Evolutionary conservation across 371 early-diverging fungal genomes (phyloP), one percentile per base, ranked within the genome.

Genomic region (Mortierella sp.): DNA sequence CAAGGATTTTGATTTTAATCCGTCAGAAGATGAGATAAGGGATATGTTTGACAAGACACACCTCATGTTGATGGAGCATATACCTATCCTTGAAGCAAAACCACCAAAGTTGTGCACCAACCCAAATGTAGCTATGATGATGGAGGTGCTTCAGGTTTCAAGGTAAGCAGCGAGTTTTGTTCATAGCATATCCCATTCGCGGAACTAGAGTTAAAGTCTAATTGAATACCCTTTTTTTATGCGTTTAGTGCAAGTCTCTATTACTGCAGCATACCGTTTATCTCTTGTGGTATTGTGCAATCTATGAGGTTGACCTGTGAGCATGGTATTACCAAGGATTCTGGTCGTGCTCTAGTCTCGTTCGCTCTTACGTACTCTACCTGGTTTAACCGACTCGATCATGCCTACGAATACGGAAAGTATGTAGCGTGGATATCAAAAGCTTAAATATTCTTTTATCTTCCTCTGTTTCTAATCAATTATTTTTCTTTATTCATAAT

Each of bases 351-450:
- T 8, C 24, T 81, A 21, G 82, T 72, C 1, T 69, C 72, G 7
- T 81, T 81, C 48, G 76, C 76, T 1, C 60, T 81, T 40, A 81
- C 82, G 3, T 65, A 76, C 40, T 66, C 82, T 6, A 76, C 82
- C 0, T 76, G 82, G 73, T 69, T 76, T 45, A 76, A 64, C 2
- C 63, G 72, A 36, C 72, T 76, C 9, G 72, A 76, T 9, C 58
- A 81, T 33, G 76, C 63, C 8, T 81, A 76, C 33, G 82, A 81
- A 57, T 70, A 74, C 33, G 80, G 80, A 71, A 68, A 43, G 80
- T 79, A 79, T 33, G 69, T 38, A 65, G 5, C n/a, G 21, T n/a
- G 7, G n/a, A 50, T 7, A 16, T 21, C 16, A n/a, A 5, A 40
- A 21, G 16, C 1, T 52, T 13, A 6, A 8, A 13, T 38, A 2